phyloP scores from a whole-genome alignment of 164 flowering plant species.

The Liquidambar formosana region DNA sequence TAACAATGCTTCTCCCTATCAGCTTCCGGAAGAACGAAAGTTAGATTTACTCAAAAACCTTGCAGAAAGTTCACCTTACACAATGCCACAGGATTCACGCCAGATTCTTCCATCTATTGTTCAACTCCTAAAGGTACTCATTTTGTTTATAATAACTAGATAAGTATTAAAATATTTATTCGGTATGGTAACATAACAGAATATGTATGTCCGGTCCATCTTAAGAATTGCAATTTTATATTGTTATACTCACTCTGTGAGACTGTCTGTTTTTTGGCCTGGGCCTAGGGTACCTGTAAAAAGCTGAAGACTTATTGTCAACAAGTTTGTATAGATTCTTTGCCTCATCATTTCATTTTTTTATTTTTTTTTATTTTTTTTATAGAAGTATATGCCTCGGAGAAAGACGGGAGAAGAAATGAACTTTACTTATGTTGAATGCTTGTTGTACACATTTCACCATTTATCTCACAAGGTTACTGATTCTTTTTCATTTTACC shows the following conservation, averaged over 20 bases:
- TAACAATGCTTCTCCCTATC: slow-evolving; percentile 24
- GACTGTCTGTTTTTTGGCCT: not conserved
- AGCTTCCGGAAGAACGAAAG: slow-evolving; percentile 91
- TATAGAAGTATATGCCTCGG: slow-evolving; percentile 82
- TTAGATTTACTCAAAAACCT: slow-evolving; percentile 86
- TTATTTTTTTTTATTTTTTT: slow-evolving; percentile 10
- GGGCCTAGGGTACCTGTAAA: too few species aligned
- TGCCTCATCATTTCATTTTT: too few species aligned
- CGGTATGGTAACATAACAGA: too few species aligned
- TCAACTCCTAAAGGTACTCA: slow-evolving; percentile 77
- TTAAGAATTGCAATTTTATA: not conserved
- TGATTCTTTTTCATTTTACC: not conserved
- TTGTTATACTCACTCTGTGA: not conserved
- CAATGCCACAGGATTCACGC: slow-evolving; percentile 85
- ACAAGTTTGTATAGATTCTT: not conserved
- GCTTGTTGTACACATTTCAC: slow-evolving; percentile 87
- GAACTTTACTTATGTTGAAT: slow-evolving; percentile 88
- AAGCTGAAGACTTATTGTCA: not conserved
- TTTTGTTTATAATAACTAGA: not conserved
- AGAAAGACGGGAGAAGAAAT: slow-evolving; percentile 87
- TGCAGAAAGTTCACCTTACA: slow-evolving; percentile 88
- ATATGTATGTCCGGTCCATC: not conserved
- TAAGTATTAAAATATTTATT: not conserved
- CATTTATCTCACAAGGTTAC: slow-evolving; percentile 84
- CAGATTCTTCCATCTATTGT: slow-evolving; percentile 85